Evolutionary conservation across 768 basidiomycete genomes (phyloP), one percentile per base, ranked within the genome.

Genomic region (Strobilomyces confusus): DNA sequence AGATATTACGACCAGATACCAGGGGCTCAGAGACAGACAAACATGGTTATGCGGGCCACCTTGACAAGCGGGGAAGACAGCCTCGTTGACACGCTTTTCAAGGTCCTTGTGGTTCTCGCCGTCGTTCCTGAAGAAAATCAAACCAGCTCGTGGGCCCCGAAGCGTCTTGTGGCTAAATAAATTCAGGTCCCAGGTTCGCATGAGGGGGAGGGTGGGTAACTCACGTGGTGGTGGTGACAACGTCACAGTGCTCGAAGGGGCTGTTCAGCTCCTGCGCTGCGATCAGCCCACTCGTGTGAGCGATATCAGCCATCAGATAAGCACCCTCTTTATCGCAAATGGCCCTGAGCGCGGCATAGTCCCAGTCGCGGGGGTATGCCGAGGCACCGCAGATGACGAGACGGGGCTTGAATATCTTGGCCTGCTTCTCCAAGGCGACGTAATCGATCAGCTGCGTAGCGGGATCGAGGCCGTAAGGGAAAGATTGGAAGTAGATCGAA

Each of bases 1-100:
- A 15, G 20, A 23, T 20, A n/a, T 55, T 38, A 23, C 23, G 20
- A 47, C 26, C 37, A 48, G n/a, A 52, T 36, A 29, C 22, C 38
- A 54, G 38, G 3, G 7, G 23, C 14, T 20, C 9, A 19, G 45
- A 32, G 44, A 44, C 26, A 50, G 45, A 71, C 83, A 51, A 52
- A 90, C 89, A 76, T 99, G 94, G 78, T 98, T 98, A 79, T 98
- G 97, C 41, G 95, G 97, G 45, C 95, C 97, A 73, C 97, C 97
- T 75, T 98, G 97, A 81, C 97, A 98, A 33, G 97, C 95, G 52
- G 97, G 97, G 86, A 99, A 99, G 58, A 99, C 95, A 46, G 97
- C 95, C 38, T 95, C 91, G 70, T 98, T 98, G 64, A 99, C 85
- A 53, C 95, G 89, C 73, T 92, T 92, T 80, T 98, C 97, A 42